Evolutionary conservation across 208 protist genomes (phyloP).

Genomic region (Acanthamoeba sp.): DNA sequence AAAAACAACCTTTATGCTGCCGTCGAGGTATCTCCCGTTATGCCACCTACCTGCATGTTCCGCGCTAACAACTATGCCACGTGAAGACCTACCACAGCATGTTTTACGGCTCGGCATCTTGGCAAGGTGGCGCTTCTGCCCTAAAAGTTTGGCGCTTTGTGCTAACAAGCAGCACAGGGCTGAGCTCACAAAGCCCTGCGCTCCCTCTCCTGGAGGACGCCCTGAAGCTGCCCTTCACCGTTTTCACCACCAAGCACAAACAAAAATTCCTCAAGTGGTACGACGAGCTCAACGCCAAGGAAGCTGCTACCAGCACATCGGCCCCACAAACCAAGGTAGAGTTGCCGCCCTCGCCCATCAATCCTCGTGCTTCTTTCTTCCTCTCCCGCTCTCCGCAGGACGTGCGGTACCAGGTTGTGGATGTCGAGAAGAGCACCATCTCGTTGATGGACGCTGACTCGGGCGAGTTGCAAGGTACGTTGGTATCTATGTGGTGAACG

Average conservation of each 20-base stretch:
- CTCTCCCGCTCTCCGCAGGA: too few relatives aligned
- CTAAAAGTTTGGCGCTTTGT: background rate
- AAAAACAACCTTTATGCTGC: background rate
- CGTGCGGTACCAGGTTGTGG: too few relatives aligned
- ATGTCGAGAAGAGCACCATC: too few relatives aligned
- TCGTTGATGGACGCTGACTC: too few relatives aligned
- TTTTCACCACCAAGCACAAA: conserved; percentile 5
- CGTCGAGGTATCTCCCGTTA: background rate
- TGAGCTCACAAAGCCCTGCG: background rate
- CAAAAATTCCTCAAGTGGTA: conserved; percentile 8
- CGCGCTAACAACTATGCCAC: too few relatives aligned
- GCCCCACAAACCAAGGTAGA: too few relatives aligned
- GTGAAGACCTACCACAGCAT: background rate
- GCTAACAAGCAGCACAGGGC: background rate
- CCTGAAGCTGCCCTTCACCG: conserved; percentile 38
- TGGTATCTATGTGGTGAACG: too few relatives aligned
- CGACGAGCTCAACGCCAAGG: background rate
- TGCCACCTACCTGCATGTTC: too few relatives aligned
- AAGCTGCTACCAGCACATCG: background rate
- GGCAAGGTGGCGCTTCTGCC: too few relatives aligned
- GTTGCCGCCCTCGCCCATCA: too few relatives aligned
- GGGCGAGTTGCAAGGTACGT: too few relatives aligned
- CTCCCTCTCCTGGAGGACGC: background rate
- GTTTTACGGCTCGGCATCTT: background rate
- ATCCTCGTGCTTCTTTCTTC: too few relatives aligned